Evolutionary conservation across 495 filamentous ascomycete genomes (phyloP).

Genomic region (Penicillium atrosanguineum): DNA sequence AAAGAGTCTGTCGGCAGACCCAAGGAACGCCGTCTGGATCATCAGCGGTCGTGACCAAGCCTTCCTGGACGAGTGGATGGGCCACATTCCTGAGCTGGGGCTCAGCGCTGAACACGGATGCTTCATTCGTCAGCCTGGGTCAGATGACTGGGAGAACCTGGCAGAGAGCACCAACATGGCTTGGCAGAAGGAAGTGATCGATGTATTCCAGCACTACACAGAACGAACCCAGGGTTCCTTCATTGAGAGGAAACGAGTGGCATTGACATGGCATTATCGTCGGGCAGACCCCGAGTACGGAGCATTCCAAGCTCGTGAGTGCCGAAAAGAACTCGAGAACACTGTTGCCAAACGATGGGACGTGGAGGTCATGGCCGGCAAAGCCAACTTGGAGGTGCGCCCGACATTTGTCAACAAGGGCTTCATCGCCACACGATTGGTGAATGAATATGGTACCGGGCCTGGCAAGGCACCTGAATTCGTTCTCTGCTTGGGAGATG

Average conservation of each 20-base stretch:
- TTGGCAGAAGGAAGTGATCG: slow-evolving; percentile 80
- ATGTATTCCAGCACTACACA: slow-evolving; percentile 79
- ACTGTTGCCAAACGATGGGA: slow-evolving; percentile 75
- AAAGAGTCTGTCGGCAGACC: slow-evolving; percentile 73
- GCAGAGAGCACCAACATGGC: slow-evolving; percentile 80
- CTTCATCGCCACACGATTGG: slow-evolving; percentile 78
- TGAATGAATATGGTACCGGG: slow-evolving; percentile 58
- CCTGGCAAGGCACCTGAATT: slow-evolving; percentile 64
- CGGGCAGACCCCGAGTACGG: slow-evolving; percentile 82
- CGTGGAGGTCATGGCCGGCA: slow-evolving; percentile 92
- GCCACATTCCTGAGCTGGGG: slow-evolving; percentile 78
- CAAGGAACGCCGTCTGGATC: slow-evolving; percentile 90
- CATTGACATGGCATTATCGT: slow-evolving; percentile 96
- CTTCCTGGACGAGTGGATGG: slow-evolving; percentile 84
- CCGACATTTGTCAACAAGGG: slow-evolving; percentile 97
- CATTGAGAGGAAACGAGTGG: slow-evolving; percentile 87
- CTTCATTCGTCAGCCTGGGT: slow-evolving; percentile 77
- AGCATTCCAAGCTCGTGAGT: slow-evolving; percentile 68
- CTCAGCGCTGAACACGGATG: slow-evolving; percentile 94
- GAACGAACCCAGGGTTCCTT: slow-evolving; percentile 84
- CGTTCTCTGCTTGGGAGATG: slow-evolving; percentile 86
- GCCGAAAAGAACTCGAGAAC: slow-evolving; percentile 69
- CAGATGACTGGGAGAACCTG: slow-evolving; percentile 77
- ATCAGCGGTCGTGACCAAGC: slow-evolving; percentile 90
- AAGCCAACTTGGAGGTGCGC: slow-evolving; percentile 93